These are phyloP conservation scores for Xylariaceae sp. DNA, from an alignment of 2,329 filamentous ascomycete species.

Conservation along the genomic window DNA sequence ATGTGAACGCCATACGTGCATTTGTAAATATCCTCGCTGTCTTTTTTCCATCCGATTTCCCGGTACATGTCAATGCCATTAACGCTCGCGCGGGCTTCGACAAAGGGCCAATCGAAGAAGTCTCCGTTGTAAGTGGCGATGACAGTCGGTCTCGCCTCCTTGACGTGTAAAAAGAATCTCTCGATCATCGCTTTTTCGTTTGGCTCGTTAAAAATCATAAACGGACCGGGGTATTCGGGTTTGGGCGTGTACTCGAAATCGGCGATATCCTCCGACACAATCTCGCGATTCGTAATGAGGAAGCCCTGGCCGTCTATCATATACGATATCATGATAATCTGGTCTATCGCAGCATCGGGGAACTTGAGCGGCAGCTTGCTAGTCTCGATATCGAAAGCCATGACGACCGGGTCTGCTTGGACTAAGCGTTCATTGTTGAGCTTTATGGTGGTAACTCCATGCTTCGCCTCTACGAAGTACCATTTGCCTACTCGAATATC, in stretches of 20 bases:
- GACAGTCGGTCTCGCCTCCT: slow-evolving; percentile 88
- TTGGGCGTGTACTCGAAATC: slow-evolving; percentile 99
- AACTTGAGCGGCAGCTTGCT: slow-evolving; percentile 95
- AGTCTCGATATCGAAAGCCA: slow-evolving; percentile 99
- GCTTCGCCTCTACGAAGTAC: slow-evolving; percentile 94
- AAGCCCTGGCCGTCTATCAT: slow-evolving; percentile 99
- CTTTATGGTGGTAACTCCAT: slow-evolving; percentile 77
- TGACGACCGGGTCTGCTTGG: slow-evolving; percentile 91
- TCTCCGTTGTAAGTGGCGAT: slow-evolving; percentile 99
- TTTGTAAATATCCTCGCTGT: slow-evolving; percentile 93
- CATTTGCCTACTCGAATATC: slow-evolving; percentile 95
- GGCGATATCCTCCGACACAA: slow-evolving; percentile 93
- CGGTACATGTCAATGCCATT: slow-evolving; percentile 99
- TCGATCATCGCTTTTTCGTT: slow-evolving; percentile 86
- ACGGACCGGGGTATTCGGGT: slow-evolving; percentile 89
- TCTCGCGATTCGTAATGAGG: slow-evolving; percentile 94
- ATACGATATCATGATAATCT: slow-evolving; percentile 99
- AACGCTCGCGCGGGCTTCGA: slow-evolving; percentile 87
- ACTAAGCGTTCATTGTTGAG: slow-evolving; percentile 84
- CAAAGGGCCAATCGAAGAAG: slow-evolving; percentile 99
- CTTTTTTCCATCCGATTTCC: slow-evolving; percentile 95
- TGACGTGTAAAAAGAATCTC: slow-evolving; percentile 92
- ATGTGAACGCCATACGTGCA: slow-evolving; percentile 96
- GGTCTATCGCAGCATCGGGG: slow-evolving; percentile 88
- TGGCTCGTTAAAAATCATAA: slow-evolving; percentile 97